phyloP scores from a whole-genome alignment of 179 eudicot species.

The Vitellaria paradoxa region DNA sequence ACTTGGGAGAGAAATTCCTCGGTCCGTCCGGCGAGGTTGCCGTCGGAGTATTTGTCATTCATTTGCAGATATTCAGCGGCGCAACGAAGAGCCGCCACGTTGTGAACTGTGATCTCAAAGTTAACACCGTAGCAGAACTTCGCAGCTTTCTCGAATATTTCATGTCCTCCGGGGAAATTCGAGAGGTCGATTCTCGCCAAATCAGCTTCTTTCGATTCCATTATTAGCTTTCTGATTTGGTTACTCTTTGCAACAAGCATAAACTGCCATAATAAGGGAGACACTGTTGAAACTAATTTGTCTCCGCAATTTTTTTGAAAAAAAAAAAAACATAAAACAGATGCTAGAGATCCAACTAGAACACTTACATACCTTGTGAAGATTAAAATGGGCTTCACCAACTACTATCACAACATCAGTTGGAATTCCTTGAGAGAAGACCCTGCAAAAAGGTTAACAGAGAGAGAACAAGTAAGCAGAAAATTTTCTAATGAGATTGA shows the following conservation, averaged over 20 bases:
- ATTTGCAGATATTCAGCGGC: constrained; percentile 83
- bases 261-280: constrained; percentile 41
- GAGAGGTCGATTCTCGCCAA: constrained; percentile 56
- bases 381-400: constrained; percentile 59
- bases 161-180: constrained; percentile 84
- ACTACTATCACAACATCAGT: constrained; percentile 71
- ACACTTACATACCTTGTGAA: constrained; percentile 67
- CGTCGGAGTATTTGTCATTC: constrained; percentile 70
- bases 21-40: constrained; percentile 68
- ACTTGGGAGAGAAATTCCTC: constrained; percentile 77
- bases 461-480: neutral
- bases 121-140: constrained; percentile 89
- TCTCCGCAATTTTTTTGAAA: neutral
- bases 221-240: constrained; percentile 61
- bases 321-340: neutral
- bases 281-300: neutral
- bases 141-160: constrained; percentile 75
- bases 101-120: constrained; percentile 83
- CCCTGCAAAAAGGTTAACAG: constrained; percentile 43
- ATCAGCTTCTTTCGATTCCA: constrained; percentile 68
- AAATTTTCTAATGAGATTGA: neutral
- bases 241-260: constrained; percentile 95
- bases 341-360: neutral
- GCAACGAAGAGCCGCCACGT: constrained; percentile 73
- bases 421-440: constrained; percentile 85